Evolutionary conservation across 2,329 filamentous ascomycete genomes (phyloP), one percentile per base, ranked within the genome.

Genomic region (Exophiala dermatitidis): DNA sequence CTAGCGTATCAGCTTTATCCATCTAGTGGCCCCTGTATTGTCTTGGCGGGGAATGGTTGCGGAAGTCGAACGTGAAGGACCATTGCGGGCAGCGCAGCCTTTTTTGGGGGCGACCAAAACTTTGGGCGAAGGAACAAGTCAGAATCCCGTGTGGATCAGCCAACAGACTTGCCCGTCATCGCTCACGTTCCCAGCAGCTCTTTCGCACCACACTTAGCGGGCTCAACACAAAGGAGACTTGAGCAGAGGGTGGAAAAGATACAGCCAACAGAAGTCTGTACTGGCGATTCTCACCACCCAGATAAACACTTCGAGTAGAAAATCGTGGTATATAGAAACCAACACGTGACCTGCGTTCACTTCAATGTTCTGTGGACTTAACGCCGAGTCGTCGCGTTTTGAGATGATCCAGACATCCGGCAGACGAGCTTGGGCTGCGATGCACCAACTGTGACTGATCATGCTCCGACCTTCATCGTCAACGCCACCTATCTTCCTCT

Each of bases 391-490:
- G 50, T 36, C 49, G 50, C 41, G 43, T 50, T 46, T 48, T 46
- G 50, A 53, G 51, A 58, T 53, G 50, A 58, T 53, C 46, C 48
- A 56, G 50, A 52, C 48, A 59, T 53, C 44, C 53, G 48, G 51
- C 52, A 54, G 53, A 56, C 38, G 53, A 59, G 57, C 53, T 59
- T 56, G 55, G 54, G 49, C 46, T 57, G 49, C 40, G 52, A 53
- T 56, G 54, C 57, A 51, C 52, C 52, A 56, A 47, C 54, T 50
- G 57, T 50, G 52, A 60, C 50, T 55, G 52, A 57, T 47, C 54
- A 59, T 59, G 54, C 44, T 42, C 56, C 57, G 46, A 48, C 46
- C 43, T 56, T 51, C 43, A n/a, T 45, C 48, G 52, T 28, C 57
- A 46, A 46, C 50, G 48, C 53, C 57, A 58, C 47, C 52, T 47